A percentile compares a stretch with the other conserved stretches of the same genome.
Conservation (phyloP, 192 early-diverging fungal species). For the Coemansia sp. region DNA sequence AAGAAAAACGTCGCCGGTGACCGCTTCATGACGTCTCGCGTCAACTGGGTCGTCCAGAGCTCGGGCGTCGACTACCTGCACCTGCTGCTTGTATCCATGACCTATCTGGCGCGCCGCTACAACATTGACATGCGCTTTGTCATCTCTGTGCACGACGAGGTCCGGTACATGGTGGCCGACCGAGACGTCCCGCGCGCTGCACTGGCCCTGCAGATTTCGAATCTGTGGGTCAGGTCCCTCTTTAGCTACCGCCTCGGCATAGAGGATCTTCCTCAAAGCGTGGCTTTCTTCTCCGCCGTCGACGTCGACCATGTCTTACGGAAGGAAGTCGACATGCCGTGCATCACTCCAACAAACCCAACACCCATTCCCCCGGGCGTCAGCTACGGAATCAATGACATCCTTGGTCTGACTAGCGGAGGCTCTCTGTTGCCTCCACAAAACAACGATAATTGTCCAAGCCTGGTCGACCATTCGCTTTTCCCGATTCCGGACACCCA, state of each 20-base stretch:
- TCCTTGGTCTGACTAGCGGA: constrained; percentile 21
- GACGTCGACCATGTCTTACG: constrained; percentile 91
- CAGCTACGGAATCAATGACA: constrained; percentile 28
- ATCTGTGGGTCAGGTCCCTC: constrained; percentile 88
- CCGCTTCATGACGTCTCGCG: constrained; percentile 78
- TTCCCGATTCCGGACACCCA: background rate
- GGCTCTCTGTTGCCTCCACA: constrained; percentile 13
- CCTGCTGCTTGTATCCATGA: constrained; percentile 83
- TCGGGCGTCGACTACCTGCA: constrained; percentile 98
- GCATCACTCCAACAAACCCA: constrained; percentile 81
- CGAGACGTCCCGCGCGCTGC: constrained; percentile 72
- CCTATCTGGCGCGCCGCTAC: constrained; percentile 76
- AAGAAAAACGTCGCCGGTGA: constrained; percentile 57
- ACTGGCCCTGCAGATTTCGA: constrained; percentile 85
- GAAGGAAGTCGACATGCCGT: constrained; percentile 86
- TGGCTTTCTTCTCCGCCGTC: constrained; percentile 93
- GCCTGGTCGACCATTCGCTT: constrained; percentile 23
- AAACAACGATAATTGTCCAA: background rate
- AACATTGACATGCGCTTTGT: constrained; percentile 81
- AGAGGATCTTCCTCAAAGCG: constrained; percentile 79
- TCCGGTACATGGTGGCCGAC: constrained; percentile 83
- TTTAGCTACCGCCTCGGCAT: constrained; percentile 87
- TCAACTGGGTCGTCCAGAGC: constrained; percentile 98
- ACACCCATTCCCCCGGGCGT: constrained; percentile 58
- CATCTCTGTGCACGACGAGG: constrained; percentile 93